These are phyloP conservation scores for Talaromyces sp. DNA, from an alignment of 2,329 filamentous ascomycete genomes.

Conservation along the genomic window DNA sequence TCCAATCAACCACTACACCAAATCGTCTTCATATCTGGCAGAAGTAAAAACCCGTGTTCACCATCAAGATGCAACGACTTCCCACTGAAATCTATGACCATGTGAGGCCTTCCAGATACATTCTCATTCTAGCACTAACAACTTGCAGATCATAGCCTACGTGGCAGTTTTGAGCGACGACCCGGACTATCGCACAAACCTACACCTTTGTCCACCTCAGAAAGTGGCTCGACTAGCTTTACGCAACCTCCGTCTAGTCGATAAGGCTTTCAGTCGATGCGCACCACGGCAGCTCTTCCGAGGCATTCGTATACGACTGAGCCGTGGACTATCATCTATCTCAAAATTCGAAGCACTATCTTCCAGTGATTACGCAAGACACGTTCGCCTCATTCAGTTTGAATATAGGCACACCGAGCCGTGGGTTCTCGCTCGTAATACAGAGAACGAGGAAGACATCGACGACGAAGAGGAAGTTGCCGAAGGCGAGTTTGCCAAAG, in stretches of 20 bases:
- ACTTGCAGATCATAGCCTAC: neutral
- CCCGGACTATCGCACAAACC: neutral
- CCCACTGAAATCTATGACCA: neutral
- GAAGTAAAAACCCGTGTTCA: too few species aligned
- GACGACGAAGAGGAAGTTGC: neutral
- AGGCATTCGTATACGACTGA: neutral
- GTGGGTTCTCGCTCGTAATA: too few species aligned
- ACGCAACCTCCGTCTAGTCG: neutral
- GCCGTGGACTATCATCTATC: neutral
- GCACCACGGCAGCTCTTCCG: neutral
- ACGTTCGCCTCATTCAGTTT: neutral
- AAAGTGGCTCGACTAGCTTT: neutral
- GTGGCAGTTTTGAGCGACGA: neutral
- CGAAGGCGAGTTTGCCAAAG: neutral
- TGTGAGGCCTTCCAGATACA: neutral
- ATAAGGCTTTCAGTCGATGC: neutral
- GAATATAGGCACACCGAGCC: neutral
- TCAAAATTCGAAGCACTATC: neutral
- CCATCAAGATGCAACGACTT: conserved; percentile 1
- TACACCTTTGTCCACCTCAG: neutral
- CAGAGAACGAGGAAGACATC: too few species aligned
- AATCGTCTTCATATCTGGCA: too few species aligned
- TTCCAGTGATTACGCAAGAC: neutral
- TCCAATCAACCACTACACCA: too few species aligned
- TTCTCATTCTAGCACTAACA: neutral